Evolutionary conservation across 1,284 basidiomycete species (phyloP), one percentile per base, ranked within the genome.

Genomic region (Rhodotorula sp.): DNA sequence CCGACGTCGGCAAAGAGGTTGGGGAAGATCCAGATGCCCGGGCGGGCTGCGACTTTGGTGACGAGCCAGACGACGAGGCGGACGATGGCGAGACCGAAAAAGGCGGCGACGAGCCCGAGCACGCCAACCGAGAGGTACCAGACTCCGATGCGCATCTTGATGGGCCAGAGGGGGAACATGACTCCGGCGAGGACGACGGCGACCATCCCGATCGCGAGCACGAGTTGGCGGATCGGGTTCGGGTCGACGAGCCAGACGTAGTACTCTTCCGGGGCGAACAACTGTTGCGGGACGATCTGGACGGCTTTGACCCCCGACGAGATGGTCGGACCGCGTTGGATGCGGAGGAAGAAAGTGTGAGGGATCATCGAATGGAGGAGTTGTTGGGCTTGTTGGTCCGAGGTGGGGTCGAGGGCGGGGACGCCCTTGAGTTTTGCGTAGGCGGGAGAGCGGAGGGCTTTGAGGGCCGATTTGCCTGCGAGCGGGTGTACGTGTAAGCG

Each of bases 111-210:
- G 74, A 99, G 85, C 38, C 92, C 92, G 43, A 99, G 85, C 78
- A 94, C 89, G 50, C 83, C 91, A 69, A 98, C 89, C 75, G 89
- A 91, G 75, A 99, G 84, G 81, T 99, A 99, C 90, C 92, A 98
- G 64, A 97, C 95, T 54, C 95, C 95, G 56, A 95, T 84, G n/a
- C 95, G 86, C 86, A 99, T 88, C 77, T 88, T 88, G 58, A 89
- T 87, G 3, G 95, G 95, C 95, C 97, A 99, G 21, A 99, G 86
- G 1, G 95, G 95, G 87, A 98, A 99, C 93, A 99, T 97, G 80
- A 98, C 95, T 2, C 92, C 95, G 1, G 91, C 95, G 58, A 99
- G 88, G 85, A 99, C 93, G 79, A 97, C 85, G 47, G 86, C 88
- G 67, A 99, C 93, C 92, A 99, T 95, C 48, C 89, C 88, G 31